These are phyloP conservation scores for Termitomyces sp. DNA, from an alignment of 768 basidiomycete species.

Conservation along the genomic window DNA sequence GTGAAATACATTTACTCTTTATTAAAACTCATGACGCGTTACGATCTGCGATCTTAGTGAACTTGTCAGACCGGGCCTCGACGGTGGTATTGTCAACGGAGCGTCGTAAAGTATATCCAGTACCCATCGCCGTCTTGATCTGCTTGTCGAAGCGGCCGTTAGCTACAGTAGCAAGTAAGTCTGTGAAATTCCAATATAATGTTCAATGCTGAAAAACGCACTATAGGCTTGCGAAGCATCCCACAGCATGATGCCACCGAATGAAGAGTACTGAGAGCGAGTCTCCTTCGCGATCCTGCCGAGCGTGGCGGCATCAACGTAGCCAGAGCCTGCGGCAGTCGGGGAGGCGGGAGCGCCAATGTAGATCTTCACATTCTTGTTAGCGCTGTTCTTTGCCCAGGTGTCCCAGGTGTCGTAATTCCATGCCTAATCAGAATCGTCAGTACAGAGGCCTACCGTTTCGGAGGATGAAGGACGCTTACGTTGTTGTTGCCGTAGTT, in stretches of 20 bases:
- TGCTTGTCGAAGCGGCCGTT: constrained; percentile 37
- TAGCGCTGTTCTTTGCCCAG: constrained; percentile 50
- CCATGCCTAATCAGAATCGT: constrained; percentile 24
- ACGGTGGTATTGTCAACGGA: not conserved
- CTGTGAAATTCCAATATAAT: not conserved
- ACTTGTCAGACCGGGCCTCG: not conserved
- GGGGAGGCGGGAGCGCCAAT: constrained; percentile 50
- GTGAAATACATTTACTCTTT: too few species aligned
- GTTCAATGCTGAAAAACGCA: constrained; percentile 3
- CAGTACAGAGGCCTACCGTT: not conserved
- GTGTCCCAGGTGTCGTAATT: constrained; percentile 44
- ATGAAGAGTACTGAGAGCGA: constrained; percentile 42
- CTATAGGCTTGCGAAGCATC: constrained; percentile 35
- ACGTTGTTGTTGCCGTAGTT: constrained; percentile 35
- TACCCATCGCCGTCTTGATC: constrained; percentile 32
- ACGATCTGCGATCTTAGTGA: constrained; percentile 1
- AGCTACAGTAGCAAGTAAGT: constrained; percentile 10
- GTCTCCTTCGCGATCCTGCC: constrained; percentile 33
- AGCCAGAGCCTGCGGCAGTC: constrained; percentile 46
- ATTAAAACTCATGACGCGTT: not conserved
- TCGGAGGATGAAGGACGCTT: not conserved
- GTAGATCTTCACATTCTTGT: constrained; percentile 48
- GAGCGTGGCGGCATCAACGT: constrained; percentile 37
- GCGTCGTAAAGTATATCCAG: not conserved
- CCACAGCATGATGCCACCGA: constrained; percentile 47